Base-by-base conservation (phyloP, 1,139 yeast species). In the Torulaspora globosa region DNA sequence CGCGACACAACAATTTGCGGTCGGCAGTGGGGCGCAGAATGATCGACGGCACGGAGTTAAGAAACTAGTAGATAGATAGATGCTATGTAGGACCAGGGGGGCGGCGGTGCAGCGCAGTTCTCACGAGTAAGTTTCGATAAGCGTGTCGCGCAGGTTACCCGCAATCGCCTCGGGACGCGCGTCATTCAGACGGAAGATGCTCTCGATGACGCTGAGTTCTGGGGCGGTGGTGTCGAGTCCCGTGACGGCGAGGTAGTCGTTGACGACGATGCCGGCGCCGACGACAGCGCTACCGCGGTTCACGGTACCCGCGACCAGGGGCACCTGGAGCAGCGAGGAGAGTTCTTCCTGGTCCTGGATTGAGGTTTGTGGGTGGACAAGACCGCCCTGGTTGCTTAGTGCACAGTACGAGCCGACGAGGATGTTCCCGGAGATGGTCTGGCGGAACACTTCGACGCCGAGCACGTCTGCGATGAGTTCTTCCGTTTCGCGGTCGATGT, bases 201-300 rank as follows among this genome's bases (percentile, higher is more conserved):
- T 85, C 73, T 94, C 98, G 58, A 94, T 79, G 51, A 94, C 98
- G 57, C 96, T 88, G 63, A 94, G 76, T 71, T 94, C 99, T 41
- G 98, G 97, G 41, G 98, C 98, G 54, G 98, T 90, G 50, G 98
- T 92, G 70, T 92, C 98, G 59, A 87, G 78, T 54, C 99, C 99
- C 39, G 96, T 78, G 43, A 94, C 97, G 29, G 97, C 95, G 55
- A 92, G 75, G 95, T 97, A 94, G 73, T 94, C 99, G 66, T 94
- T 94, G 41, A 90, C 98, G 42, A 94, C 97, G 82, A 92, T 81
- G 57, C 98, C 98, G 41, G 97, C 97, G 62, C 98, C 98, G 53
- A 94, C 96, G 43, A 92, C 97, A 9, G 95, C 73, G 21, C 96
- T 86, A 70, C 99, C 99, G 70, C 98, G 84, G 75, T 94, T 94